Conservation (phyloP, 208 protist genomes). For the Porcisia deanei region DNA sequence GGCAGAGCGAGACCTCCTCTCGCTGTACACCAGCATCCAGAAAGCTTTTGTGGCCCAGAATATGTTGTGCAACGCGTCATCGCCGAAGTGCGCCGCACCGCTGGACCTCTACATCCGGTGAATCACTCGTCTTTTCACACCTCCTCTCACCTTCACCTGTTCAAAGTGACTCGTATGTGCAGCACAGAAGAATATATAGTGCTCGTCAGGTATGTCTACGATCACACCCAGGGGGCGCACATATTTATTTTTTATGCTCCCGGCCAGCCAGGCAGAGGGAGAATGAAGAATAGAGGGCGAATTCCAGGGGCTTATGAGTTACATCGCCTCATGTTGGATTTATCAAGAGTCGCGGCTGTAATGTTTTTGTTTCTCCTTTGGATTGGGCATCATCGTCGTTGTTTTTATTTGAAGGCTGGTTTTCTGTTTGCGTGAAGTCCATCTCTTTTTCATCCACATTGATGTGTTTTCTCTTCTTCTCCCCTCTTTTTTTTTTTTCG, state of each 20-base stretch:
- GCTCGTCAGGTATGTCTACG: too few species aligned
- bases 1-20: slow-evolving; percentile 46
- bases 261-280: too few species aligned
- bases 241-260: too few species aligned
- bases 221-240: too few species aligned
- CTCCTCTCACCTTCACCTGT: not conserved
- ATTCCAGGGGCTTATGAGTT: not conserved
- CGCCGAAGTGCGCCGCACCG: slow-evolving; percentile 17
- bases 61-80: slow-evolving; percentile 31
- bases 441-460: not conserved
- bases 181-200: not conserved
- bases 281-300: too few species aligned
- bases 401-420: not conserved
- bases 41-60: slow-evolving; percentile 21
- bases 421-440: not conserved
- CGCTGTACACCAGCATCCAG: slow-evolving; percentile 33
- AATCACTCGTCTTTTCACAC: not conserved
- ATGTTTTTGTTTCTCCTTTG: not conserved
- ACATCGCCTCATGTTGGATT: not conserved
- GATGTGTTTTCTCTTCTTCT: not conserved
- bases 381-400: too few species aligned
- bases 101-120: slow-evolving; percentile 45
- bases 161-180: not conserved
- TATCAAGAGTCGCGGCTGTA: too few species aligned
- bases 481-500: not conserved